Base-by-base conservation (phyloP, 2,329 filamentous ascomycete genomes). In the Aspergillus fructus region DNA sequence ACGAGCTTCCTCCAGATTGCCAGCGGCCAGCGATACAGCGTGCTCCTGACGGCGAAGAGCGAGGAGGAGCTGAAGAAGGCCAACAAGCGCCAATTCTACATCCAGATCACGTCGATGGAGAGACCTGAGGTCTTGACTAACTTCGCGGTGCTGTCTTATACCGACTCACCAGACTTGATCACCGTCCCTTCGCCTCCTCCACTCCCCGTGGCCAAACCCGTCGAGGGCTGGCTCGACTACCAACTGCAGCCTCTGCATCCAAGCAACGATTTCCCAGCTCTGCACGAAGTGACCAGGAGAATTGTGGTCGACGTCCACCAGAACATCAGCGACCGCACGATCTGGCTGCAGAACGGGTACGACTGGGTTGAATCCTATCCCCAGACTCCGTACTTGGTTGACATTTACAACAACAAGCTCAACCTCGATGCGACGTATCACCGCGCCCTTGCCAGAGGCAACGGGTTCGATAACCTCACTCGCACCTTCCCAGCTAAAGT, bases 1-100 rank as follows among this genome's bases (percentile, higher is more conserved):
- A 56, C 53, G 2, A 33, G 19, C 12, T 78, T 81, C 60, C 74
- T 88, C 52, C 84, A 87, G 63, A 64, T 88, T 5, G 79, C 77
- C 7, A 72, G 77, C 5, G 86, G 86, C 0, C 85, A 88, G 64
- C 81, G 85, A n/a, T 88, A 83, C 66, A 83, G 83, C 59, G 74
- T 80, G 0, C 72, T 88, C 2, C 72, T 89, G 33, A 76, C 72
- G 12, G 78, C 84, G 1, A 87, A 86, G 48, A 57, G 63, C 7
- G 55, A 62, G 41, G 56, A 52, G 1, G 67, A 73, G 55, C 49
- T 71, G 23, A 47, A 55, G 17, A 37, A 53, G n/a, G 43, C 64
- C 21, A 62, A 73, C 42, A 83, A 79, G 71, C 68, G 79, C 3
- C 79, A 82, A 55, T 82, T 81, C 56, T 75, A 76, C n/a, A 71